Base-by-base conservation (phyloP, 1,284 basidiomycete genomes). In the Moesziomyces sp. region DNA sequence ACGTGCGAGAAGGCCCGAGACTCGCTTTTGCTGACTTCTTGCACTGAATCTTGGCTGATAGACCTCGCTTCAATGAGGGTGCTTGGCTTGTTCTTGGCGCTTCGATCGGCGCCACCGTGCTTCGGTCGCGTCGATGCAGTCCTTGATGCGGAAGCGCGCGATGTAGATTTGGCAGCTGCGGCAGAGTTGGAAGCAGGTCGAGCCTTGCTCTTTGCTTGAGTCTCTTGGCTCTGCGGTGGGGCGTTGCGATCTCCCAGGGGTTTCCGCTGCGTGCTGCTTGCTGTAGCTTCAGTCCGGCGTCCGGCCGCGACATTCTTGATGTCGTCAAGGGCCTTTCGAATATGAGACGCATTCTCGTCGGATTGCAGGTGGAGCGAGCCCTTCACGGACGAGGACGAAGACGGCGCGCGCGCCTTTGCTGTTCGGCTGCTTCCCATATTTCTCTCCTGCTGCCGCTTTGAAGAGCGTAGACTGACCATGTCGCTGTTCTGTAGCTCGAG, bases 161-260 rank as follows among this genome's bases (percentile, higher is more conserved):
- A 18, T 16, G 16, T 40, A 7, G 38, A 18, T 2, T 40, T 40
- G 16, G 38, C 14, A 16, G 38, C 3, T 2, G 38, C 38, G 38
- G 38, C 38, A 16, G 16, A 40, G 6, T 13, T 11, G 3, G 10
- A 10, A 10, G 30, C 30, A 10, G 13, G 30, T 11, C 38, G 38
- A 18, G 11, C 14, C 18, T 40, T 16, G 18, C 38, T 18, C 38
- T 40, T 40, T 16, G 18, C 18, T 18, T 40, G 38, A 40, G 38
- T 18, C 18, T 40, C 3, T 11, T 35, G 21, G 28, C 23, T 8
- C 40, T 9, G 4, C 19, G 58, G 11, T 23, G 47, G 47, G 6
- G 56, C 49, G 16, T 69, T 69, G 21, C 66, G 66, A 46, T 69
- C 56, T 40, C 48, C 46, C 13, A 69, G 35, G 6, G 66, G 66